These are phyloP conservation scores for Hypoxylon lienhwacheense DNA, from an alignment of 495 filamentous ascomycete species.

Conservation along the genomic window DNA sequence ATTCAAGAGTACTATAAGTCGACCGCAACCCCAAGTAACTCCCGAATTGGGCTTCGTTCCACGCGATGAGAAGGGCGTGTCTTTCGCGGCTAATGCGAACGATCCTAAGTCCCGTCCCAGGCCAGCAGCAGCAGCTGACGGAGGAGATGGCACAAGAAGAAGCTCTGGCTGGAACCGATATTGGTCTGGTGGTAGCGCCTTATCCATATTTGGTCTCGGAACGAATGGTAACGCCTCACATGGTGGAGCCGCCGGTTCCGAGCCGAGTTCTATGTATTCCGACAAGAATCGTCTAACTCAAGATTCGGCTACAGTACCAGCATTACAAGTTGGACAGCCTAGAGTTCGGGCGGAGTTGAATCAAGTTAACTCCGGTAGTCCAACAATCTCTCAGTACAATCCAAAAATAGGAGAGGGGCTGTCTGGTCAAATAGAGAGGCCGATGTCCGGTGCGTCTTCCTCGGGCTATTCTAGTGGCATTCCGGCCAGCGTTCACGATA, in stretches of 20 bases:
- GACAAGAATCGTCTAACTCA: constrained; percentile 54
- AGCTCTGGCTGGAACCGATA: constrained; percentile 65
- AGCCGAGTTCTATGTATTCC: constrained; percentile 57
- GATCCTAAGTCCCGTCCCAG: constrained; percentile 44
- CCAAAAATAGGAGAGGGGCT: constrained; percentile 57
- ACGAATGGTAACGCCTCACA: constrained; percentile 39
- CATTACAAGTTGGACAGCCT: constrained; percentile 48
- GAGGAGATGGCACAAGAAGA: constrained; percentile 45
- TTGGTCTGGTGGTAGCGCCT: constrained; percentile 59
- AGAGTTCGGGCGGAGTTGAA: constrained; percentile 57
- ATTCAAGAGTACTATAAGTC: constrained; percentile 58
- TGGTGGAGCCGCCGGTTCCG: constrained; percentile 49
- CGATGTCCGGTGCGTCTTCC: constrained; percentile 49
- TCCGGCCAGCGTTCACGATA: constrained; percentile 54
- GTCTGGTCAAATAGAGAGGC: constrained; percentile 64
- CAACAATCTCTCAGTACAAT: constrained; percentile 61
- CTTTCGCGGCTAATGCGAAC: constrained; percentile 43
- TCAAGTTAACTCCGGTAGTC: constrained; percentile 65
- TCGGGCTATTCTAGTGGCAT: constrained; percentile 64
- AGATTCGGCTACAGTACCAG: constrained; percentile 56
- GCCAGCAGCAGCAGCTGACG: constrained; percentile 27
- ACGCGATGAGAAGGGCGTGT: constrained; percentile 45
- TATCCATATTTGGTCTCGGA: constrained; percentile 56
- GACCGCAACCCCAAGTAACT: constrained; percentile 51
- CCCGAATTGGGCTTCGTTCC: constrained; percentile 32